Base-by-base conservation (phyloP, 495 filamentous ascomycete species). In the Talaromyces thailandensis region DNA sequence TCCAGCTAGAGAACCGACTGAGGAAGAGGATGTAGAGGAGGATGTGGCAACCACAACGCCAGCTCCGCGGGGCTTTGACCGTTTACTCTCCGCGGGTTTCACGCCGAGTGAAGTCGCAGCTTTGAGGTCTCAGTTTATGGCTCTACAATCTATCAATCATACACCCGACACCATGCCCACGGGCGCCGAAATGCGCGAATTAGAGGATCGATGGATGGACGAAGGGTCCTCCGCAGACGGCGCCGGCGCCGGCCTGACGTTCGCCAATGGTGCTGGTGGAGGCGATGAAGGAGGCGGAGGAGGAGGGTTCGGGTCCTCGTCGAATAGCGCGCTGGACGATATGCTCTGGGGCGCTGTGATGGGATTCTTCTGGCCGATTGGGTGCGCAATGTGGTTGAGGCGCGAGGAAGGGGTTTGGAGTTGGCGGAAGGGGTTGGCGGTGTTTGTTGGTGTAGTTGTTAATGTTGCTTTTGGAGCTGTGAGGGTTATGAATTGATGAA, bases 141-240 rank as follows among this genome's bases (percentile, higher is more conserved):
- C 86, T 29, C 83, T 93, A 58, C 90, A 94, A 64, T 80, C 87
- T 18, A 79, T 86, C 58, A 84, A 88, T 8, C 86, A 89, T 62
- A 94, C 92, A 8, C 90, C 89, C 7, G 91, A 95, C 69, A 90
- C 88, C 1, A 90, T 96, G 88, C 92, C 92, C 6, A 73, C 81
- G 65, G 69, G 81, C 61, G 63, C 87, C 24, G 80, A 81, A 61
- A 68, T 89, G 45, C 81, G 85, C 5, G 73, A 78, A 60, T 71
- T 97, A 63, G 94, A 98, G 68, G 93, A 98, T 65, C 79, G 87
- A 11, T 98, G 94, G 94, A 88, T 98, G 66, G 94, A 98, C 63
- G 86, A 85, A 65, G 86, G 86, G 61, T 78, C 78, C 43, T 76
- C 73, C 28, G 68, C 77, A 26, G 65, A 71, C 9, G 73, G 79